Evolutionary conservation across 2,329 filamentous ascomycete species (phyloP), one percentile per base, ranked within the genome.

Genomic region (Pleurostoma richardsiae): DNA sequence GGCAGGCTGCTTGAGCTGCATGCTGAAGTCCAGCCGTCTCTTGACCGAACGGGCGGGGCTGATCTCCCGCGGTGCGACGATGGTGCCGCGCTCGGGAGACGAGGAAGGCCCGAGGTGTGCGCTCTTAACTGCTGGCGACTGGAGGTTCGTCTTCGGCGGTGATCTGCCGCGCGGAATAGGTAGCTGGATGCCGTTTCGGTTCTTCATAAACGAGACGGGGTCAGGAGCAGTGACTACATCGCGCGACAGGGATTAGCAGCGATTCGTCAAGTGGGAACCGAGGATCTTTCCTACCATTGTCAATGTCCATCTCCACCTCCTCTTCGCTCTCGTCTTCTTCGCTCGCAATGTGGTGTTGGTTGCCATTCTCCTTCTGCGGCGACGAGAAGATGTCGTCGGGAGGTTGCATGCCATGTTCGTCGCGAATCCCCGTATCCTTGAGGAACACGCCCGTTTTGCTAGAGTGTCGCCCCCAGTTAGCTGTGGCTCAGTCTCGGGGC

Each of bases 381-480:
- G 91, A 96, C 6, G 91, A 96, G 66, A 96, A 96, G 54, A 97
- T 82, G 55, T 82, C 82, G 33, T 92, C 88, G 49, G 96, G 79
- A 33, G 88, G 86, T 63, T 96, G 90, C 73, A 99, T 83, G 65
- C 92, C 94, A 75, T 96, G 76, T 64, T 95, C 90, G 68, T 97
- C 92, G 69, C 90, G 86, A 50, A 84, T 74, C 44, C 89, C 89
- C 46, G 75, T 82, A 59, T 96, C 89, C 58, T 83, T 81, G 30
- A 97, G 68, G 1, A 83, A 86, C 29, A 95, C 79, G 40, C 94
- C 94, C 1, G 94, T 99, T 77, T 95, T 95, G 56, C 92, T 96
- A 55, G 43, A 42, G n/a, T 5, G 5, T 8, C 29, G 11, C n/a
- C 30, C n/a, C 19, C 19, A 19, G 19, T 19, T 19, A 19, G 19